Evolutionary conservation across 176 grass and related monocot genomes (phyloP).

Genomic region (Stipa capillata): DNA sequence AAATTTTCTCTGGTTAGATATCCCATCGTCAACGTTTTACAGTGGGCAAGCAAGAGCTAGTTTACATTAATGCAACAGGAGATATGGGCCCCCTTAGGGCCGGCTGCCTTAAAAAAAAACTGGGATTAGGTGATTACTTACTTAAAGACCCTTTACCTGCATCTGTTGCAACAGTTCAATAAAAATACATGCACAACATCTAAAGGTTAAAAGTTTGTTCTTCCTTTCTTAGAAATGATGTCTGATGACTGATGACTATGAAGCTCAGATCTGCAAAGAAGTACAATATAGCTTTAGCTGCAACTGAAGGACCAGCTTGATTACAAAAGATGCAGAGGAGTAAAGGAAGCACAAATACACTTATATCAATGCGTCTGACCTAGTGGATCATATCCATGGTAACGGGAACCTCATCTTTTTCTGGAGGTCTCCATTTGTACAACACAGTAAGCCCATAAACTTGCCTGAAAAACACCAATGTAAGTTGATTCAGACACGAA

Average conservation of each 20-base stretch:
- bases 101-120: too few relatives aligned
- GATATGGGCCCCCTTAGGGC: too few relatives aligned
- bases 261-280: neutral
- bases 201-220: neutral
- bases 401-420: conserved; percentile 15
- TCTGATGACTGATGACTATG: neutral
- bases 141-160: too few relatives aligned
- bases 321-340: neutral
- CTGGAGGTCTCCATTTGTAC: conserved; percentile 42
- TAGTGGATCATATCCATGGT: conserved; percentile 9
- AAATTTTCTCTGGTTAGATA: too few relatives aligned
- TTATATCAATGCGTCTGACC: neutral
- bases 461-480: conserved; percentile 19
- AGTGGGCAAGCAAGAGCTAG: too few relatives aligned
- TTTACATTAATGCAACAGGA: too few relatives aligned
- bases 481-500: neutral
- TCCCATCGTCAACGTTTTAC: too few relatives aligned
- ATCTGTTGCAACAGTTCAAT: too few relatives aligned
- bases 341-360: neutral
- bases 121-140: too few relatives aligned
- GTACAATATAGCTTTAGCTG: conserved; percentile 19
- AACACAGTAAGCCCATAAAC: conserved; percentile 39
- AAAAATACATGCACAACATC: too few relatives aligned
- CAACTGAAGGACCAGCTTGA: neutral
- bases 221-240: neutral